Base-by-base conservation (phyloP, 441 rosid species). In the Pelargonium exstipulatum region DNA sequence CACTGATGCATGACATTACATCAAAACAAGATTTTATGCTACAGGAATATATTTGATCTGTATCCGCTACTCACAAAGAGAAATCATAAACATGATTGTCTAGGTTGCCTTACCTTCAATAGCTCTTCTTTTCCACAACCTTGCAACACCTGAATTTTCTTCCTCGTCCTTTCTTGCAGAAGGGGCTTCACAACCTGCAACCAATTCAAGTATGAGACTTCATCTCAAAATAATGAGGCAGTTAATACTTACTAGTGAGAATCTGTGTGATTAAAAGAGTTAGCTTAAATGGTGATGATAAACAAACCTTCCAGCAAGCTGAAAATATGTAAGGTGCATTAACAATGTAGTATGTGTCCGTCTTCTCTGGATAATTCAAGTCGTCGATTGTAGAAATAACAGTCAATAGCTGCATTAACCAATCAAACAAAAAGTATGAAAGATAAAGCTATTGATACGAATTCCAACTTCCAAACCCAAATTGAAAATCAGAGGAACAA, bases 251-350 rank as follows among this genome's bases (percentile, higher is more conserved):
- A 29, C 35, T 29, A 29, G 35, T 5, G 35, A 26, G 32, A 26
- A 26, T 1, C 2, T 1, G 32, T 26, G 32, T n/a, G 2, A 2
- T 26, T 26, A 26, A 26, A 26, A 69, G 75, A 92, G 95, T 90
- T 88, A 89, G 96, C 98, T 91, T 74, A 96, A 94, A 17, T 95
- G 95, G 58, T 62, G 20, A 43, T 1, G 8, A 72, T 18, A 65
- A 70, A 66, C 77, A 70, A 77, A 93, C 96, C 96, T 90, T 95
- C 99, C 99, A 95, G 74, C 97, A 95, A 22, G 96, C 97, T 14
- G 97, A 94, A 75, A 88, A 88, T 67, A 88, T 80, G 62, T 75
- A 81, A 0, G 94, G 89, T 17, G 79, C 89, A 37, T 88, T 88
- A 66, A 86, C 94, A 17, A 86, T 78, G 62, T 82, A 88, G 76